phyloP scores from a whole-genome alignment of 768 basidiomycete species.

The Tulasnella sp. region DNA sequence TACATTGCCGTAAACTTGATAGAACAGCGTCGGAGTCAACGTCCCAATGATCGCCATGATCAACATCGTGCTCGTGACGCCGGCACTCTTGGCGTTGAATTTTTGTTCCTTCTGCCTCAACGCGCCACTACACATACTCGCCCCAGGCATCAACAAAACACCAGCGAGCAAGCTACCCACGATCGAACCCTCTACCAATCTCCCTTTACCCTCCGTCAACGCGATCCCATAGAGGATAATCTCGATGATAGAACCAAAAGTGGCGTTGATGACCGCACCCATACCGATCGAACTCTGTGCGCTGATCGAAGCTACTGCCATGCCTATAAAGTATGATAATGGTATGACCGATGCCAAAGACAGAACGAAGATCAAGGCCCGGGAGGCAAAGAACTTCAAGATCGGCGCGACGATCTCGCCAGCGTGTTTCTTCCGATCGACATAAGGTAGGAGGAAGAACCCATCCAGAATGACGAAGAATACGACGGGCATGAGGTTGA shows the following conservation, averaged over 20 bases:
- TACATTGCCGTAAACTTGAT: slow-evolving; percentile 95
- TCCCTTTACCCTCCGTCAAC: slow-evolving; percentile 80
- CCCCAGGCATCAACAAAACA: slow-evolving; percentile 92
- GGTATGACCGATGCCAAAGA: slow-evolving; percentile 89
- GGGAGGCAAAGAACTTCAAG: slow-evolving; percentile 57
- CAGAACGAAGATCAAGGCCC: slow-evolving; percentile 70
- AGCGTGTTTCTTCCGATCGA: slow-evolving; percentile 45
- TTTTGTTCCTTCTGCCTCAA: slow-evolving; percentile 85
- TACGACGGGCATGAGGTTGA: slow-evolving; percentile 87
- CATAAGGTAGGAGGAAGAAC: slow-evolving; percentile 62
- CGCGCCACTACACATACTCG: slow-evolving; percentile 89
- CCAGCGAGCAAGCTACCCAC: slow-evolving; percentile 92
- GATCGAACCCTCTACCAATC: slow-evolving; percentile 92
- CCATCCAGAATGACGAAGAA: slow-evolving; percentile 96
- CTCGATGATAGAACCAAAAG: slow-evolving; percentile 97
- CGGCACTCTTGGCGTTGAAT: slow-evolving; percentile 98
- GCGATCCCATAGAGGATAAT: slow-evolving; percentile 88
- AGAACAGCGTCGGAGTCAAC: slow-evolving; percentile 89
- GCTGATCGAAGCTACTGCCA: slow-evolving; percentile 99
- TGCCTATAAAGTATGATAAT: slow-evolving; percentile 96
- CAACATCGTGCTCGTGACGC: slow-evolving; percentile 97
- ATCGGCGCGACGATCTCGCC: slow-evolving; percentile 51
- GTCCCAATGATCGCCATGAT: slow-evolving; percentile 99
- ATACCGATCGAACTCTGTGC: slow-evolving; percentile 97
- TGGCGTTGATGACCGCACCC: slow-evolving; percentile 99